These are phyloP conservation scores for Paecilomyces variotii DNA, from an alignment of 2,329 filamentous ascomycete species.

Conservation along the genomic window DNA sequence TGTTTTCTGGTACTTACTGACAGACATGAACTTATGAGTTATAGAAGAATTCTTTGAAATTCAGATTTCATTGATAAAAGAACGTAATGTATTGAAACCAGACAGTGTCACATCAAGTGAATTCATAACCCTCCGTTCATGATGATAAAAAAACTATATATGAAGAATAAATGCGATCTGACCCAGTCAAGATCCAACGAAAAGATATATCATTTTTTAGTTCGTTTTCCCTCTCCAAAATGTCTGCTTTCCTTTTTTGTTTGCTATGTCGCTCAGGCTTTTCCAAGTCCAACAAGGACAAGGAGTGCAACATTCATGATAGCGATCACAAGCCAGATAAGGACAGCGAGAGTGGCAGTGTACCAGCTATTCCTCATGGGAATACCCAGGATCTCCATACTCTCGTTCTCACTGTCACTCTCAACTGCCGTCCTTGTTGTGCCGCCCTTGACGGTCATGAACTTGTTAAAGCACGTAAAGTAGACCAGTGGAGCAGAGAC, in stretches of 20 bases:
- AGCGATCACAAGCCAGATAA: neutral
- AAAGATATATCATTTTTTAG: neutral
- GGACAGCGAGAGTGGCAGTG: neutral
- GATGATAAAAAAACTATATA: neutral
- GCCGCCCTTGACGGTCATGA: slow-evolving; percentile 60
- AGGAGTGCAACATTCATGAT: neutral
- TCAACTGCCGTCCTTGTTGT: slow-evolving; percentile 28
- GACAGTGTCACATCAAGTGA: neutral
- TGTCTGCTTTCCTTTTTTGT: neutral
- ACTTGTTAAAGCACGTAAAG: slow-evolving; percentile 70
- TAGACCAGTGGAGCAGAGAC: slow-evolving; percentile 73
- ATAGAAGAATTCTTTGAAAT: no score
- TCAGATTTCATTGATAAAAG: neutral
- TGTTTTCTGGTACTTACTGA: no score
- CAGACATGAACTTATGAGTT: no score
- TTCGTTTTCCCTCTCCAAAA: neutral
- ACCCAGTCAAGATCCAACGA: neutral
- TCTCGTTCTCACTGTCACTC: slow-evolving; percentile 22
- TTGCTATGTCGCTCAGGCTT: neutral
- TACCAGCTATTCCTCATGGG: slow-evolving; percentile 66
- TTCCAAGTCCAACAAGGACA: neutral
- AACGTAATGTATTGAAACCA: neutral
- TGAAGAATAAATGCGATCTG: neutral
- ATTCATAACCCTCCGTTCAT: neutral
- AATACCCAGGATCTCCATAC: slow-evolving; percentile 25